A percentile compares a stretch with the other conserved stretches of the same genome.
phyloP scores from a whole-genome alignment of 164 flowering plant genomes.

The Aristolochia fimbriata region DNA sequence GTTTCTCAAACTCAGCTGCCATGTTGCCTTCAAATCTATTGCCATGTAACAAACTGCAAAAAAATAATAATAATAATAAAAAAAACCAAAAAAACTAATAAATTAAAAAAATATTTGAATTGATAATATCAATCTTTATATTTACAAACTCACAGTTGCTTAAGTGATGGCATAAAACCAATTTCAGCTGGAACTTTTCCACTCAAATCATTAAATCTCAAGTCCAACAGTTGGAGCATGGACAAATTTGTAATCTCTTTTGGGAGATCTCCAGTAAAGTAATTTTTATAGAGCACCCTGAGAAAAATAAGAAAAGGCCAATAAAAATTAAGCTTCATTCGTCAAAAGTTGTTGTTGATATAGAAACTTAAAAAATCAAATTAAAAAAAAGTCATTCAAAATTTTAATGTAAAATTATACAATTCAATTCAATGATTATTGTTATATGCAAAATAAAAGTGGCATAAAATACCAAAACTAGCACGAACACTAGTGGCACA shows the following conservation, averaged over 20 bases:
- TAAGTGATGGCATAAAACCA: conserved; percentile 42
- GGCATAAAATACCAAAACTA: too few relatives aligned
- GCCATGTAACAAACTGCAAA: conserved; percentile 52
- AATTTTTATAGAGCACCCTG: conserved; percentile 63
- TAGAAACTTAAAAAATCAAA: too few relatives aligned
- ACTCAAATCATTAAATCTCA: conserved; percentile 56
- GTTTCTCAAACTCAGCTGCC: too few relatives aligned
- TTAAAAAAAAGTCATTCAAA: neutral
- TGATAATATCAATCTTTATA: neutral
- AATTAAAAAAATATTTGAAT: too few relatives aligned
- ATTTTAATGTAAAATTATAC: neutral
- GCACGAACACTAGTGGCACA: too few relatives aligned
- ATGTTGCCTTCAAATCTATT: conserved; percentile 55
- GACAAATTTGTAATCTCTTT: conserved; percentile 52
- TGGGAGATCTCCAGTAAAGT: conserved; percentile 64
- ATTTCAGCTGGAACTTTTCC: conserved; percentile 69
- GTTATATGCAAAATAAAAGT: too few relatives aligned
- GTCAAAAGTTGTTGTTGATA: neutral
- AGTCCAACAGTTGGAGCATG: conserved; percentile 55
- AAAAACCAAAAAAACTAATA: neutral
- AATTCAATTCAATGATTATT: too few relatives aligned
- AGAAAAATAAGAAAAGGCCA: conserved; percentile 1
- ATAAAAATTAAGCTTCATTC: neutral
- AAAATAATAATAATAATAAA: neutral
- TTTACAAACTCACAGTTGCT: conserved; percentile 48